Conservation (phyloP, 1,284 basidiomycete species). For the Rhodotorula sp. region DNA sequence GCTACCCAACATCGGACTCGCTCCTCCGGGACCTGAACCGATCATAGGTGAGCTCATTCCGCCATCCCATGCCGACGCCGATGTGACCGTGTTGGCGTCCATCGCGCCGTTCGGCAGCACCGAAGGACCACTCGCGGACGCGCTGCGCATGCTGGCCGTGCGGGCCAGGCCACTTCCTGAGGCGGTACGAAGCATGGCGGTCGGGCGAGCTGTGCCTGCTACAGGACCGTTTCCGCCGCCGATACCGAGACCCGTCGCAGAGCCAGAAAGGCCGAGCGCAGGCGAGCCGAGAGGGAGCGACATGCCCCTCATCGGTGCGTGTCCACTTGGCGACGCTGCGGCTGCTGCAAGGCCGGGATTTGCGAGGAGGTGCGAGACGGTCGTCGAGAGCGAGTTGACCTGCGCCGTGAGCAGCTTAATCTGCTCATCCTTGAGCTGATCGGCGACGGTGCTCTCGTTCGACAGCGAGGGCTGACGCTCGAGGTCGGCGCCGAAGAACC, state of each 20-base stretch:
- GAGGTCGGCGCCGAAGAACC: constrained; percentile 6
- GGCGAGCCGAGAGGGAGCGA: constrained; percentile 18
- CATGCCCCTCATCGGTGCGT: not conserved
- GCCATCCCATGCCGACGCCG: constrained; percentile 17
- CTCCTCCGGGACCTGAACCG: not conserved
- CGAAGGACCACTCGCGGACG: not conserved
- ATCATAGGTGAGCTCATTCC: constrained; percentile 14
- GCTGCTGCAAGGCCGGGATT: not conserved
- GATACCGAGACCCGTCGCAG: not conserved
- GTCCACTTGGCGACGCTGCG: not conserved
- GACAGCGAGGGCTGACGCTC: not conserved
- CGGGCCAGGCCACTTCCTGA: constrained; percentile 15
- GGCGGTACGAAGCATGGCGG: constrained; percentile 13
- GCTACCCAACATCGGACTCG: constrained; percentile 18
- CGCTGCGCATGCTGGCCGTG: constrained; percentile 16
- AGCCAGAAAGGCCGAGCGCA: not conserved
- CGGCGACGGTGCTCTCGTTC: not conserved
- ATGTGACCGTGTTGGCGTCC: not conserved
- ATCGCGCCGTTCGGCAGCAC: not conserved
- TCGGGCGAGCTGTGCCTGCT: not conserved
- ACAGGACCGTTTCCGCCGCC: not conserved
- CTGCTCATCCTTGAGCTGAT: constrained; percentile 34
- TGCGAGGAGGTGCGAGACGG: constrained; percentile 30
- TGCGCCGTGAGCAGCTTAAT: constrained; percentile 36
- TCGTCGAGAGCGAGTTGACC: constrained; percentile 29